Conservation (phyloP, 225 moss, liverwort and hornwort species). For the Rhytidiadelphus loreus region DNA sequence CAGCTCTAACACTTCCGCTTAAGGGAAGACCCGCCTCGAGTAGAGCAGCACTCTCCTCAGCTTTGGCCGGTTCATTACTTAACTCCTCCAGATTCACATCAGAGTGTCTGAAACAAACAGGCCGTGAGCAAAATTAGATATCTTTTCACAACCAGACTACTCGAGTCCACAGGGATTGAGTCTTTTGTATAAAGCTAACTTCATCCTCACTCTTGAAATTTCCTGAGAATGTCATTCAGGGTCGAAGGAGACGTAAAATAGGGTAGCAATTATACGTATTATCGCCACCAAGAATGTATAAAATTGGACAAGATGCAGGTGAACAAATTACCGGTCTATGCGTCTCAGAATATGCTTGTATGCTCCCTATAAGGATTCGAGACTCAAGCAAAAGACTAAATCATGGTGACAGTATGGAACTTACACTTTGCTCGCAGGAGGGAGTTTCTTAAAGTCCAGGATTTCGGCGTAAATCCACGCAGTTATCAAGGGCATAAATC, state of each 20-base stretch:
- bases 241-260: background rate
- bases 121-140: background rate
- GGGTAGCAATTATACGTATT: background rate
- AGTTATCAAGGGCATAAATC: constrained; percentile 66
- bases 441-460: constrained; percentile 53
- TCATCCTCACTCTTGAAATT: background rate
- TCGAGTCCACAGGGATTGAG: background rate
- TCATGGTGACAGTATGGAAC: background rate
- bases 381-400: background rate
- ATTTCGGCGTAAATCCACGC: constrained; percentile 94
- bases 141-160: background rate
- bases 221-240: background rate
- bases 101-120: constrained; percentile 46
- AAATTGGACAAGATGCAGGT: background rate
- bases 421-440: constrained; percentile 54
- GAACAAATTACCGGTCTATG: background rate
- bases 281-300: background rate
- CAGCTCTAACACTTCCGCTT: constrained; percentile 23
- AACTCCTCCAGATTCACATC: constrained; percentile 42
- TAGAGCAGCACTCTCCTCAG: constrained; percentile 51
- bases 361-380: background rate
- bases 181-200: background rate
- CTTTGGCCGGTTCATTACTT: constrained; percentile 21
- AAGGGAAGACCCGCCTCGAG: constrained; percentile 57
- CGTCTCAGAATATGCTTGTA: background rate